Evolutionary conservation across 2,329 filamentous ascomycete genomes (phyloP), one percentile per base, ranked within the genome.

Genomic region (Colletotrichum somersetense): DNA sequence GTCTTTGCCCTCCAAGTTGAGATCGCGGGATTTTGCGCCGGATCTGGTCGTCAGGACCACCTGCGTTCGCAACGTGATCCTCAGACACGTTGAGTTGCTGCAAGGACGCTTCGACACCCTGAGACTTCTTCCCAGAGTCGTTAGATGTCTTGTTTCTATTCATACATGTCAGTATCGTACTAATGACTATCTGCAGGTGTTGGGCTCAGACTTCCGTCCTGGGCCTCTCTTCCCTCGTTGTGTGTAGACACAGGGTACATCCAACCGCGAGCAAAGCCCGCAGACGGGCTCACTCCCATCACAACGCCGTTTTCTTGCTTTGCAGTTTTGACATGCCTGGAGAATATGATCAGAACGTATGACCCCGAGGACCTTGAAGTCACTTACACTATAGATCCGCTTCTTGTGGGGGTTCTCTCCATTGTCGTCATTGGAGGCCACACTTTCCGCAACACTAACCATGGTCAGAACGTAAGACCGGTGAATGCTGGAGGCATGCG

Each of bases 311-410:
- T 73, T 74, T 3, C 70, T 62, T 26, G 55, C 40, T 20, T 70
- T 44, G 16, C 72, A 74, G 11, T 67, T 42, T 7, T 52, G 57
- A 16, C 72, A 74, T 42, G 72, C 70, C 72, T 73, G 6, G 6
- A 12, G 26, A 20, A 2, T 30, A 20, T n/a, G 48, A 7, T 35
- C 1, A 68, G 40, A 20, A 42, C 35, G 10, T 16, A 56, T 12
- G 35, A 14, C 23, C 23, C 14, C 10, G 7, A 20, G 1, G 5
- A 23, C 11, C n/a, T 11, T 40, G 10, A 26, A 46, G 30, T 35
- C 18, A 50, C 67, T 62, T 59, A 71, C 68, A 44, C 52, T 71
- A 40, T 71, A 71, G 33, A 68, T 68, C 50, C 68, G 68, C 65
- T 67, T 71, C 64, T 71, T 71, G 1, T 40, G 44, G 14, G 57